Evolutionary conservation across 495 filamentous ascomycete genomes (phyloP).

Genomic region (Hyaloscypha hepaticicola): DNA sequence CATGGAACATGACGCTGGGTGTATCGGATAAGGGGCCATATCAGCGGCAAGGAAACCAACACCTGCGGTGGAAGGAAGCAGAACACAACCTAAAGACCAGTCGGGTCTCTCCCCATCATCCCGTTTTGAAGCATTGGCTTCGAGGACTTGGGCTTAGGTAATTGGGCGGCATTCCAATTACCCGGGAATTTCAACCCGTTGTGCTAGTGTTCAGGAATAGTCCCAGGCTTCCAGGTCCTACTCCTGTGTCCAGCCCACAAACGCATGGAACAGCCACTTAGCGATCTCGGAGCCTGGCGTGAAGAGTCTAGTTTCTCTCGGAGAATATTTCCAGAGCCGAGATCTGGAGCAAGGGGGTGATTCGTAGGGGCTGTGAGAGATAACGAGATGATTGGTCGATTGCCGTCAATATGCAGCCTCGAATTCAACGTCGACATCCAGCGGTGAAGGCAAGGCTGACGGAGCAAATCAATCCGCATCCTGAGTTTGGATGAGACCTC

Average conservation of each 20-base stretch:
- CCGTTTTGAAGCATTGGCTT: slow-evolving; percentile 2
- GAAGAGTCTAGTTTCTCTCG: background rate
- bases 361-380: background rate
- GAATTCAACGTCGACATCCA: background rate
- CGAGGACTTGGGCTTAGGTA: background rate
- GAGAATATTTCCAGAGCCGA: background rate
- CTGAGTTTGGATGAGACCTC: background rate
- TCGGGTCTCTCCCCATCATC: slow-evolving; percentile 9
- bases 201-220: background rate
- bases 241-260: background rate
- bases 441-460: background rate
- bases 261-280: background rate
- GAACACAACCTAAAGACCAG: background rate
- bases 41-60: background rate
- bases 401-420: slow-evolving; percentile 2
- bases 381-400: background rate
- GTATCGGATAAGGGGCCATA: background rate
- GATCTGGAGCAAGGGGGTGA: slow-evolving; percentile 1
- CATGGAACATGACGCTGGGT: background rate
- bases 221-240: too few species aligned
- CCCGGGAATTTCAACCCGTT: background rate
- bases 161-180: background rate
- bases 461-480: slow-evolving; percentile 1
- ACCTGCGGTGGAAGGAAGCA: background rate
- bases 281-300: slow-evolving; percentile 13